These are phyloP conservation scores for Aspergillus steynii DNA, from an alignment of 495 filamentous ascomycete species.

Conservation along the genomic window DNA sequence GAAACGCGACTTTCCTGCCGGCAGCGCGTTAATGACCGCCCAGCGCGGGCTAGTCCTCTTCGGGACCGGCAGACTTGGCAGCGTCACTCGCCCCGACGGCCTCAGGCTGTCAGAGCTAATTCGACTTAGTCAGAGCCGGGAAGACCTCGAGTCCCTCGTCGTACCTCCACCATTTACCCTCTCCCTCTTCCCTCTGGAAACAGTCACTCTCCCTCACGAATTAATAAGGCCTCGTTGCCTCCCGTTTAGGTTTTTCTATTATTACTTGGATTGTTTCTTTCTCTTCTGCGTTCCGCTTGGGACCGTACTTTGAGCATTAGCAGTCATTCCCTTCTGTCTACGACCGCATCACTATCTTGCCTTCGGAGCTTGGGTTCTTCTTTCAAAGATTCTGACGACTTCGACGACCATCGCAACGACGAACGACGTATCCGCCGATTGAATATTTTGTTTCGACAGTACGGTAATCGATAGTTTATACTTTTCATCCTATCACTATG, in stretches of 20 bases:
- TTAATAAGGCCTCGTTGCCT: slow-evolving; percentile 6
- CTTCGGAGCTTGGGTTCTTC: slow-evolving; percentile 11
- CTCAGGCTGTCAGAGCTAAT: not conserved
- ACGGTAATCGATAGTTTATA: slow-evolving; percentile 5
- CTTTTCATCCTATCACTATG: slow-evolving; percentile 40
- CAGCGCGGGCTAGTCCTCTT: slow-evolving; percentile 25
- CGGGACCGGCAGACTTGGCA: slow-evolving; percentile 26
- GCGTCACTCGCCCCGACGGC: slow-evolving; percentile 16
- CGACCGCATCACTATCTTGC: slow-evolving; percentile 11
- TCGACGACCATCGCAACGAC: slow-evolving; percentile 13
- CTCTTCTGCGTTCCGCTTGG: slow-evolving; percentile 17
- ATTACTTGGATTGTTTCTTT: slow-evolving; percentile 10
- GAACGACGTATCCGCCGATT: not conserved
- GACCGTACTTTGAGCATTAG: slow-evolving; percentile 19
- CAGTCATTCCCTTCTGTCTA: slow-evolving; percentile 16
- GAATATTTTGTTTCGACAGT: slow-evolving; percentile 4
- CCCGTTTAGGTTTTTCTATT: slow-evolving; percentile 1
- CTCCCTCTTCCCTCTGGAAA: not conserved
- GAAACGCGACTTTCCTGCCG: slow-evolving; percentile 29
- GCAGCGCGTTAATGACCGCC: slow-evolving; percentile 43
- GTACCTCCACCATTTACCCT: no score
- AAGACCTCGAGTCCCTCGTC: not conserved
- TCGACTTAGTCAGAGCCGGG: not conserved
- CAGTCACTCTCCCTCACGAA: slow-evolving; percentile 5
- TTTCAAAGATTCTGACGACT: slow-evolving; percentile 23